phyloP scores from a whole-genome alignment of 164 flowering plant species.

The Nymphaea thermarum region DNA sequence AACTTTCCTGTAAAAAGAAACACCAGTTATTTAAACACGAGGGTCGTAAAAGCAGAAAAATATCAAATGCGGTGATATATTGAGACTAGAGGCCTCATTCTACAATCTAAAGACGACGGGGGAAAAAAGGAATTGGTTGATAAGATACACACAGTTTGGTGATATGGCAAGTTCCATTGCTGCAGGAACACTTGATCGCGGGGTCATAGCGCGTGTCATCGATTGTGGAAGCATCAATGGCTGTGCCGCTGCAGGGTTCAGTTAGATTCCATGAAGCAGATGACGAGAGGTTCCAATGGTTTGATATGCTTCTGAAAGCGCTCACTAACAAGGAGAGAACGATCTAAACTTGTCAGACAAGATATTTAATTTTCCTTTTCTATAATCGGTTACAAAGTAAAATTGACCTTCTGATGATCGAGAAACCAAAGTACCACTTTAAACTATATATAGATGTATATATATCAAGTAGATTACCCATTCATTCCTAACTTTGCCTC shows the following conservation, averaged over 20 bases:
- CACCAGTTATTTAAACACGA: neutral
- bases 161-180: constrained; percentile 11
- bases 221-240: constrained; percentile 4
- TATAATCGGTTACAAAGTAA: neutral
- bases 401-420: neutral
- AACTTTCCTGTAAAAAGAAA: neutral
- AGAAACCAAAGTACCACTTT: neutral
- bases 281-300: constrained; percentile 3
- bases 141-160: constrained; percentile 7
- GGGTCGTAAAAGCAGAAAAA: neutral
- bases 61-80: neutral
- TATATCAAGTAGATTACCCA: too few species aligned
- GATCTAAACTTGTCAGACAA: neutral
- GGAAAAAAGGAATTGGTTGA: neutral
- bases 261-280: constrained; percentile 11
- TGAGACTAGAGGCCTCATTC: neutral
- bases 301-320: constrained; percentile 6
- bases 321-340: constrained; percentile 1
- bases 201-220: constrained; percentile 6
- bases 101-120: neutral
- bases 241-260: constrained; percentile 13
- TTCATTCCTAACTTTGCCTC: too few species aligned
- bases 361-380: neutral
- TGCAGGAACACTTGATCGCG: constrained; percentile 11
- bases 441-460: too few species aligned